A percentile compares a stretch with the other conserved stretches of the same genome.
phyloP scores from a whole-genome alignment of 2,329 filamentous ascomycete genomes.

The Penicillium sp. region DNA sequence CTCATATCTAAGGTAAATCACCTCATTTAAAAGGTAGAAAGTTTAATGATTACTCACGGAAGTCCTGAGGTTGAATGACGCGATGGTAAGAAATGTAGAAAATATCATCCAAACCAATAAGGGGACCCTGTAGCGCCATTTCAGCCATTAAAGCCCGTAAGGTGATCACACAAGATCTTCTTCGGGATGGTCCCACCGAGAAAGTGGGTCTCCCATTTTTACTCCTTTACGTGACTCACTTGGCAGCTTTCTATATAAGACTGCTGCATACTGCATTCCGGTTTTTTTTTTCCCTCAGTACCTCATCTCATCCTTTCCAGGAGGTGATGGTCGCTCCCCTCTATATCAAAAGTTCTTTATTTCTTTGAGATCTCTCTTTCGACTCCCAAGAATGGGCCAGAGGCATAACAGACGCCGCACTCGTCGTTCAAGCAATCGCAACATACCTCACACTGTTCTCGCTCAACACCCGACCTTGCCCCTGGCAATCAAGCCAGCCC shows the following conservation, averaged over 20 bases:
- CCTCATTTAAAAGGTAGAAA: neutral
- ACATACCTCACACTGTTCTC: constrained; percentile 3
- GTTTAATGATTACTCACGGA: neutral
- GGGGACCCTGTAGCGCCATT: constrained; percentile 9
- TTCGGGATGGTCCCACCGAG: constrained; percentile 16
- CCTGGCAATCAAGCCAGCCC: constrained; percentile 4
- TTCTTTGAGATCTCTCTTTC: neutral
- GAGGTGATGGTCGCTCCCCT: constrained; percentile 40
- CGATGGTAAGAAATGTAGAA: constrained; percentile 1
- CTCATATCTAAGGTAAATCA: neutral
- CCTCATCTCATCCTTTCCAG: constrained; percentile 38
- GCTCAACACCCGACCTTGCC: constrained; percentile 1
- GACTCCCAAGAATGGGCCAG: constrained; percentile 41
- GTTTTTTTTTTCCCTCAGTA: constrained; percentile 15
- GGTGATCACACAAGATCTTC: constrained; percentile 21
- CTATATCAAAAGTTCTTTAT: constrained; percentile 18
- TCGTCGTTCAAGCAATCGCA: constrained; percentile 39
- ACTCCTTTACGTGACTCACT: constrained; percentile 21
- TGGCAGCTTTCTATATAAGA: constrained; percentile 13
- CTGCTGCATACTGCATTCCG: constrained; percentile 5
- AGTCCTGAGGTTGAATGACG: neutral
- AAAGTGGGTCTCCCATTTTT: constrained; percentile 14
- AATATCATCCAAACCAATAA: constrained; percentile 9
- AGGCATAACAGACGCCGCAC: constrained; percentile 48
- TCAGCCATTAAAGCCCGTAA: neutral